Evolutionary conservation across 768 basidiomycete species (phyloP), one percentile per base, ranked within the genome.

Genomic region (Boletus subcaerulescens): DNA sequence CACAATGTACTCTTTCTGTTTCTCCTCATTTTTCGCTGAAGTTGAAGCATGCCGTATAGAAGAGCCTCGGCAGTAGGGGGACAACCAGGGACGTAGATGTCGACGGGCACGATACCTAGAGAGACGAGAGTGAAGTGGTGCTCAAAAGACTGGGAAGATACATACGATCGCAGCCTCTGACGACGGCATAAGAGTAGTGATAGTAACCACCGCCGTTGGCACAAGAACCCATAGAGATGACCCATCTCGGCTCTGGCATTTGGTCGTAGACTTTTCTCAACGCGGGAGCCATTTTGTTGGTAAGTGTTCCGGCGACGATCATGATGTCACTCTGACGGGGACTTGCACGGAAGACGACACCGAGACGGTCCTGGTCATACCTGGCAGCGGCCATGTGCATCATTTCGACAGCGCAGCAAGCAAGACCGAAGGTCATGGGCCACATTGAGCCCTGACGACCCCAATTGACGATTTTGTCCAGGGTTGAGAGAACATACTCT

Each of bases 171-270:
- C 96, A 98, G 15, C 97, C 97, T 45, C 97, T 87, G 36, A 98
- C 97, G 58, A 99, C 97, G 29, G 95, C 94, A 74, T 99, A 99
- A 26, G 96, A 97, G 73, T 98, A 97, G 75, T 96, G 94, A 72
- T 95, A 94, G 77, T 94, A 95, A 15, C 93, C 94, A 52, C 94
- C 93, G 31, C 97, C 97, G 71, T 98, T 98, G 17, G 97, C 97
- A 72, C 97, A 99, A 5, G 96, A 98, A 44, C 97, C 97, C 97
- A 99, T 98, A 24, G 96, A 98, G 68, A 99, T 90, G 54, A 99
- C 97, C 97, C 97, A 99, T 67, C 96, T 90, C 85, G 97, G 97
- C 66, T 98, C 94, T 32, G 97, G 97, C 96, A 98, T 98, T 72
- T 99, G 93, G 73, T 95, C 93, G 65, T 94, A 94, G 52, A 94